Base-by-base conservation (phyloP, 2,329 filamentous ascomycete genomes). In the Alternaria infectoria region DNA sequence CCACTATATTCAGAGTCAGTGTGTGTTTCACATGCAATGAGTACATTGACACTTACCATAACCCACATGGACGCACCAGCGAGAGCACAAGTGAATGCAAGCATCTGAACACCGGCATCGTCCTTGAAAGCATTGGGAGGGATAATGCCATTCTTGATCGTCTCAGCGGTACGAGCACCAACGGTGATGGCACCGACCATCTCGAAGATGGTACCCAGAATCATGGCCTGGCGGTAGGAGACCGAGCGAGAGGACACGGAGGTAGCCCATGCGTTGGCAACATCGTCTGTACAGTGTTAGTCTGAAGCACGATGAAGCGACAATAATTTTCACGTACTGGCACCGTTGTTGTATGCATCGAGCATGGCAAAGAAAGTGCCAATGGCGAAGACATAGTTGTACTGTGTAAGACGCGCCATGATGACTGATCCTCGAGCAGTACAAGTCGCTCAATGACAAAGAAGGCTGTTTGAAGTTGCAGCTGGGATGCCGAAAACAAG, bases 221-320 rank as follows among this genome's bases (percentile, higher is more conserved):
- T 57, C 81, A 85, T 84, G 64, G 83, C 90, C 80, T 90, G 88
- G 70, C 87, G 81, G 81, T 92, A 91, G 3, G 89, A 84, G 74
- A 93, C 85, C 69, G 91, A 93, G 57, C 91, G 83, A n/a, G 91
- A 93, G 19, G 91, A 93, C 62, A 94, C 91, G 73, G 88, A 90
- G 71, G 92, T 94, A 59, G 91, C 91, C 90, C 91, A 94, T 54
- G 91, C 84, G 81, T 95, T 95, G 75, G 92, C 91, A 61, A 95
- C 91, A 90, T 94, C 92, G 80, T 93, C 89, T 78, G n/a, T n/a
- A 45, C 4, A 13, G 30, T 57, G 61, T 76, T 55, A 72, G 66
- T 21, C 28, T 6, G 5, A 13, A 4, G 12, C 8, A 6, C 11
- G 28, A 12, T 3, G 15, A 11, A 28, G 7, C 6, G 17, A 9